Percentiles rank a stretch among this genome's conserved stretches.
Evolutionary conservation across 345 rosid genomes (phyloP).

Genomic region (Aquilaria yunnanensis): DNA sequence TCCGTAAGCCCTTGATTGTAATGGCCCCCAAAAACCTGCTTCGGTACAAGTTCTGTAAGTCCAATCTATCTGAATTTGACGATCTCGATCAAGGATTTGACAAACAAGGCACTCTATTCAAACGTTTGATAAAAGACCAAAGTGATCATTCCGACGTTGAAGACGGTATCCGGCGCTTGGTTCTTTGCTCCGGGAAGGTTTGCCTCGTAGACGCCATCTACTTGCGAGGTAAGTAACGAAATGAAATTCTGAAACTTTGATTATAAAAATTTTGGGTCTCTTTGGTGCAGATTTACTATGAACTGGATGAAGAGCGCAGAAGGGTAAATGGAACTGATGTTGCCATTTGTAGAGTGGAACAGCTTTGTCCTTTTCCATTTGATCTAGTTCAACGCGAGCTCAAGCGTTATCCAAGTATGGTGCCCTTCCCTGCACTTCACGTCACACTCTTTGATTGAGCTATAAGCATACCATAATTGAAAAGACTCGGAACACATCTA

Average conservation of each 20-base stretch:
- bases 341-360: conserved; percentile 80
- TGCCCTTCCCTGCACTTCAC: background rate
- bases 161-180: conserved; percentile 67
- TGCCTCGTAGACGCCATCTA: no score
- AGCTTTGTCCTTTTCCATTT: conserved; percentile 69
- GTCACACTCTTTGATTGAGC: no score
- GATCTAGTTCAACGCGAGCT: conserved; percentile 72
- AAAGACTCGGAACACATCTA: no score
- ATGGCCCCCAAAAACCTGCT: conserved; percentile 92
- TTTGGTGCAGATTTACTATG: conserved; percentile 44
- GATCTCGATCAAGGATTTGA: conserved; percentile 91
- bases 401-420: conserved; percentile 66
- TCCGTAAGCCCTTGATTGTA: conserved; percentile 86
- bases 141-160: conserved; percentile 71
- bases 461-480: no score
- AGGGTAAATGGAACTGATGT: conserved; percentile 39
- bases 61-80: conserved; percentile 81
- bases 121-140: conserved; percentile 84
- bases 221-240: no score
- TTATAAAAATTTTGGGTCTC: no score
- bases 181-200: conserved; percentile 98
- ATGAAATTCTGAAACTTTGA: no score
- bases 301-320: conserved; percentile 61
- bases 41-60: conserved; percentile 79
- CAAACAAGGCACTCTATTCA: conserved; percentile 93